Conservation (phyloP, 2,329 filamentous ascomycete genomes). For the Leptographium galeiforme region DNA sequence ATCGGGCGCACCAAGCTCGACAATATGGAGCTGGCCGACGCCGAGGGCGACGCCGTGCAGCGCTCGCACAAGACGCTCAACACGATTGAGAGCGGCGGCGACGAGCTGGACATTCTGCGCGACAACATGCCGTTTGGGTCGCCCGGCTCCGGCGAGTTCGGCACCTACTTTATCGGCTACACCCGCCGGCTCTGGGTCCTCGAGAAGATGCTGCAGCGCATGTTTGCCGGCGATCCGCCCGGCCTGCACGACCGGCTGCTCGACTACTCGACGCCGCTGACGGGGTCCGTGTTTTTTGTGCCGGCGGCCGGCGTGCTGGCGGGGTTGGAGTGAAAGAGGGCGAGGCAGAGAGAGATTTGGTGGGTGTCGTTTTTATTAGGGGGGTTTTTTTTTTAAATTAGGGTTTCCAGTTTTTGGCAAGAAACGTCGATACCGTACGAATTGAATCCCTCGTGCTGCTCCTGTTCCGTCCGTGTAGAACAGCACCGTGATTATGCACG, state of each 20-base stretch:
- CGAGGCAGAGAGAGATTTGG: no score
- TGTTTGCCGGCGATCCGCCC: slow-evolving; percentile 41
- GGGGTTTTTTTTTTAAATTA: no score
- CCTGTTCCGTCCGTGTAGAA: no score
- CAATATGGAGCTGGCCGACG: slow-evolving; percentile 41
- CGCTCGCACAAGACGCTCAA: slow-evolving; percentile 40
- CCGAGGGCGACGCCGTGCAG: slow-evolving; percentile 21
- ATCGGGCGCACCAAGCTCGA: slow-evolving; percentile 45
- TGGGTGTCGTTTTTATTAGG: no score
- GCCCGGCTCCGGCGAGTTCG: slow-evolving; percentile 34
- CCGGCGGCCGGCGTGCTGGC: slow-evolving; percentile 26
- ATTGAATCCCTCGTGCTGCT: no score
- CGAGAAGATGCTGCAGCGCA: slow-evolving; percentile 43
- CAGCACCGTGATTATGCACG: no score
- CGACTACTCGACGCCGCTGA: slow-evolving; percentile 38
- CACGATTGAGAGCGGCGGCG: slow-evolving; percentile 38
- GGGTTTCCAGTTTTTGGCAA: no score
- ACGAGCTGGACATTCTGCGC: slow-evolving; percentile 38
- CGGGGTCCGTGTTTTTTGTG: slow-evolving; percentile 40
- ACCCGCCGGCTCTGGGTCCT: slow-evolving; percentile 39
- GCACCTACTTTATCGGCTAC: slow-evolving; percentile 47
- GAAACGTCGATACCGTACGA: no score
- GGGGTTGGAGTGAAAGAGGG: slow-evolving; percentile 16
- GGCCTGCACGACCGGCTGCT: slow-evolving; percentile 42
- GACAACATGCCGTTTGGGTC: slow-evolving; percentile 50